Evolutionary conservation across 2,329 filamentous ascomycete genomes (phyloP).

Genomic region (Nemania abortiva): DNA sequence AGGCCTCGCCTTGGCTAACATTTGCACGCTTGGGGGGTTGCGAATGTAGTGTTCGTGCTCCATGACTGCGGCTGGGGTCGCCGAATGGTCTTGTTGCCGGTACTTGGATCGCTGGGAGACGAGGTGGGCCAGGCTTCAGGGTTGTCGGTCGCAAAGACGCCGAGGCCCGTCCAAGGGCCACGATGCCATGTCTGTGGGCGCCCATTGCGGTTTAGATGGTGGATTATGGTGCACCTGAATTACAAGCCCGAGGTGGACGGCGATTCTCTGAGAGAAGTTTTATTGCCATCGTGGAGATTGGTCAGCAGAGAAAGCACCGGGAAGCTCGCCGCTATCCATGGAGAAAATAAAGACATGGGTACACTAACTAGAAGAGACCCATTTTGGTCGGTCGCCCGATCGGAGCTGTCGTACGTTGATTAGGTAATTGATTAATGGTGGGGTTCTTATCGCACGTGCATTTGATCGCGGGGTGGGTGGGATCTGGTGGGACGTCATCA

Average conservation of each 20-base stretch:
- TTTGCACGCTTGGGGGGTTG: constrained; percentile 43
- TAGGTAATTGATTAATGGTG: background rate
- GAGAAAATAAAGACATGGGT: constrained; percentile 25
- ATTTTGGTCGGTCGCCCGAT: constrained; percentile 15
- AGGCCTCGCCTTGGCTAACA: constrained; percentile 58
- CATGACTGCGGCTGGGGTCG: constrained; percentile 29
- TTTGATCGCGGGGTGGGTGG: constrained; percentile 17
- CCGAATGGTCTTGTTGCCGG: constrained; percentile 18
- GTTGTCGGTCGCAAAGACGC: constrained; percentile 35
- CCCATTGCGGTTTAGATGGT: constrained; percentile 41
- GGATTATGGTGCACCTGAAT: constrained; percentile 8
- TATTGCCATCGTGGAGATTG: constrained; percentile 41
- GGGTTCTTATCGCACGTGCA: constrained; percentile 12
- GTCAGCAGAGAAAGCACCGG: constrained; percentile 39
- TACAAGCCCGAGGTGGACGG: constrained; percentile 33
- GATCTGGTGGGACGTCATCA: background rate
- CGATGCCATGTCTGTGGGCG: constrained; percentile 40
- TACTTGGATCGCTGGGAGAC: constrained; percentile 32
- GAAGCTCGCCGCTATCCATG: constrained; percentile 21
- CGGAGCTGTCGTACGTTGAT: background rate
- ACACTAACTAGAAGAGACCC: constrained; percentile 10
- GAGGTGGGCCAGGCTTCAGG: constrained; percentile 20
- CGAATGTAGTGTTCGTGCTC: constrained; percentile 44
- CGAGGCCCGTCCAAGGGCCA: constrained; percentile 46
- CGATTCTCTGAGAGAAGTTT: constrained; percentile 22